These are phyloP conservation scores for Beauveria bassiana DNA, from an alignment of 2,329 filamentous ascomycete genomes.

Conservation along the genomic window DNA sequence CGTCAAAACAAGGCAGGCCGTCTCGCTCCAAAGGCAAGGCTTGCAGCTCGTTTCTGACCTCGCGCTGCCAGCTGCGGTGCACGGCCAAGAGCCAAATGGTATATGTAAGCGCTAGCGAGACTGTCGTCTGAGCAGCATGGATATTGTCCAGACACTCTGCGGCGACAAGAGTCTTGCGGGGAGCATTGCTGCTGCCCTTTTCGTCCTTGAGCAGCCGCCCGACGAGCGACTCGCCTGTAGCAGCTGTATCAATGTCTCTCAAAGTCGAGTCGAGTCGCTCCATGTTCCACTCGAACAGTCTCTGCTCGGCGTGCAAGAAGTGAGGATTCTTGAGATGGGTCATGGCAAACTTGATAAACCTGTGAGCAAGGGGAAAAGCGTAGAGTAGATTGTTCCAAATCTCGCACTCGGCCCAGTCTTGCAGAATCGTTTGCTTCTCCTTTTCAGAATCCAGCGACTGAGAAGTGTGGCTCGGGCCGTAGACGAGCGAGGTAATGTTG, in stretches of 20 bases:
- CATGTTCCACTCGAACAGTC: neutral
- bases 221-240: neutral
- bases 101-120: neutral
- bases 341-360: neutral
- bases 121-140: constrained; percentile 1
- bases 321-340: neutral
- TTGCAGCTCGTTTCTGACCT: neutral
- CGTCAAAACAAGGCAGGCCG: neutral
- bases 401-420: constrained; percentile 4
- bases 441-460: neutral
- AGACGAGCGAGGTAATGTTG: neutral
- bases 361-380: neutral
- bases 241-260: neutral
- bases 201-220: neutral
- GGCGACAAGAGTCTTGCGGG: neutral
- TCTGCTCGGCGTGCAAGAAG: neutral
- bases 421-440: neutral
- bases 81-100: constrained; percentile 1
- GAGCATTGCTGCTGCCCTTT: neutral
- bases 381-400: constrained; percentile 3
- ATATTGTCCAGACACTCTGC: constrained; percentile 5
- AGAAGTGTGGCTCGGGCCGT: neutral
- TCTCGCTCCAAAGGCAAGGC: neutral
- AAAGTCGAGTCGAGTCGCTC: neutral
- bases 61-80: constrained; percentile 1